phyloP scores from a whole-genome alignment of 305 asterid genomes.

The Fraxinus xanthoxyloides region DNA sequence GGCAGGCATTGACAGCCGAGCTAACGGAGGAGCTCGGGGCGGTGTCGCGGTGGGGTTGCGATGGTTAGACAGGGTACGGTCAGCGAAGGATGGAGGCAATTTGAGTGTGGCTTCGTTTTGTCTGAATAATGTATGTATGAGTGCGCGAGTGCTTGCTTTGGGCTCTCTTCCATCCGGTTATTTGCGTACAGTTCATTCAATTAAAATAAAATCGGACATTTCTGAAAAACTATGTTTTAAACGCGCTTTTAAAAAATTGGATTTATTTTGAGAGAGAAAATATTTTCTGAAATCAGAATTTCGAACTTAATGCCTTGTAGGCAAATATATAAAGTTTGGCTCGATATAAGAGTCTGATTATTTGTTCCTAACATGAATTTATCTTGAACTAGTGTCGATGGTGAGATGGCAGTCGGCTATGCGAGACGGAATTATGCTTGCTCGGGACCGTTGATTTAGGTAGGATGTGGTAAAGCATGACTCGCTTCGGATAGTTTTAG shows the following conservation, averaged over 20 bases:
- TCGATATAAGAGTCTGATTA: no score
- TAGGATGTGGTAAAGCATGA: no score
- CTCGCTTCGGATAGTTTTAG: no score
- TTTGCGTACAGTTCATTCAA: constrained; percentile 16
- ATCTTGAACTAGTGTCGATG: no score
- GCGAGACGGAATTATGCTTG: no score
- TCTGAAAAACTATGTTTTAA: neutral
- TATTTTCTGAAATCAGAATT: neutral
- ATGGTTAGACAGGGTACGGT: constrained; percentile 47
- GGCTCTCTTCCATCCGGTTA: neutral
- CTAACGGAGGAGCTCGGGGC: constrained; percentile 35
- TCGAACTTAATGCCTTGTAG: no score
- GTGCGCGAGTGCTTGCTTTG: neutral
- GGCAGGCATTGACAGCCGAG: constrained; percentile 65
- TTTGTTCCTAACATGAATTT: no score
- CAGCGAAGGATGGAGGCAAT: constrained; percentile 41
- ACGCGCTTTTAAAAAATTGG: neutral
- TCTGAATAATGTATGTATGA: neutral
- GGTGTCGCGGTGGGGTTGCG: constrained; percentile 34
- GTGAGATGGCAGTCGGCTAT: no score
- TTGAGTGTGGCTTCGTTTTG: constrained; percentile 31
- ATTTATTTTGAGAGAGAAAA: neutral
- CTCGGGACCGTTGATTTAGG: no score
- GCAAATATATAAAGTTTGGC: no score
- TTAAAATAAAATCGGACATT: neutral